These are phyloP conservation scores for Basipetospora chlamydospora DNA, from an alignment of 2,329 filamentous ascomycete genomes.

Conservation along the genomic window DNA sequence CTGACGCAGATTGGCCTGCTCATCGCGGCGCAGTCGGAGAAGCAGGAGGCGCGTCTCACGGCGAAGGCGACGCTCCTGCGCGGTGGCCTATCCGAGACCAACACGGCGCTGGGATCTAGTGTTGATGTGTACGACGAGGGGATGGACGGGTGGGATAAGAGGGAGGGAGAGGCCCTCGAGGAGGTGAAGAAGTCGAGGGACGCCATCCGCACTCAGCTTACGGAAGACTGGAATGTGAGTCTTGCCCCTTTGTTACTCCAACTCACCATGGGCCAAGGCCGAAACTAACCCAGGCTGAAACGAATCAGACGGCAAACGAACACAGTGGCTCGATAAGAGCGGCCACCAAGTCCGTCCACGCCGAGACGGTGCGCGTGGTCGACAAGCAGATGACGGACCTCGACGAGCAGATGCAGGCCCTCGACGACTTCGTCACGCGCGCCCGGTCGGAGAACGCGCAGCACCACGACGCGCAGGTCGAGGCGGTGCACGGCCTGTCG, in stretches of 20 bases:
- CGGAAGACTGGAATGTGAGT: constrained; percentile 71
- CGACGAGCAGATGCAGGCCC: constrained; percentile 70
- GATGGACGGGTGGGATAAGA: constrained; percentile 61
- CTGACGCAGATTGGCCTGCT: constrained; percentile 65
- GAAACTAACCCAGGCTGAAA: too few relatives aligned
- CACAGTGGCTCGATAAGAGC: constrained; percentile 73
- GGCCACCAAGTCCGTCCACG: constrained; percentile 75
- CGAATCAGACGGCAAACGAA: constrained; percentile 50
- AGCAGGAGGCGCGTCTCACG: constrained; percentile 57
- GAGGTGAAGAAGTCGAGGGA: constrained; percentile 62
- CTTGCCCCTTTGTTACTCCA: too few relatives aligned
- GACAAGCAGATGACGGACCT: constrained; percentile 80
- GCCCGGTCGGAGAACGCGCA: constrained; percentile 67
- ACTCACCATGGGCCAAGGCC: too few relatives aligned
- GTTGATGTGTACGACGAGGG: constrained; percentile 51
- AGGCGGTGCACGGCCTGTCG: constrained; percentile 52
- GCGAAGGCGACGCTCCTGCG: constrained; percentile 48
- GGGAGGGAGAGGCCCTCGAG: constrained; percentile 54
- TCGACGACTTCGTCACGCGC: constrained; percentile 80
- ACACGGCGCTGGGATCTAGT: constrained; percentile 48
- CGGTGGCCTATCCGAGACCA: constrained; percentile 33
- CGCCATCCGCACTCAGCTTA: constrained; percentile 63
- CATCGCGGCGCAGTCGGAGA: constrained; percentile 57
- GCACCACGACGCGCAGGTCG: constrained; percentile 56
- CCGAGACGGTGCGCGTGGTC: constrained; percentile 78